Conservation (phyloP, 2,329 filamentous ascomycete species). For the Spiromastix sp. region DNA sequence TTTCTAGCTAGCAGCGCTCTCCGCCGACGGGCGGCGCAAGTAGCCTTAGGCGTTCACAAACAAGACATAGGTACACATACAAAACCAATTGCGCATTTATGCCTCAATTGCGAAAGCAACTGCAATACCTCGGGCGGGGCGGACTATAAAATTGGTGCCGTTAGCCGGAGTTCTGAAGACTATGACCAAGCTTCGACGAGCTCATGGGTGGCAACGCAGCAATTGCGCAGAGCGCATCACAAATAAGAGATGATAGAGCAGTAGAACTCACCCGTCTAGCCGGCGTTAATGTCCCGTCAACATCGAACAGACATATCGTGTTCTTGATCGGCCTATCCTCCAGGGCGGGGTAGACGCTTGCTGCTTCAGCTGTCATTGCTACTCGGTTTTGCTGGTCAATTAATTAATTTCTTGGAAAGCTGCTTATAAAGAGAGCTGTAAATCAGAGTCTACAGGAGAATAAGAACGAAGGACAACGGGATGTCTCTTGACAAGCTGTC, state of each 20-base stretch:
- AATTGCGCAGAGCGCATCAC: conserved; percentile 1
- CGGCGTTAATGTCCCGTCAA: conserved; percentile 82
- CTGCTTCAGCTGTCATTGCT: conserved; percentile 8
- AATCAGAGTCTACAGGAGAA: no score
- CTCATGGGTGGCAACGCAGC: no score
- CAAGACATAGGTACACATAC: conserved; percentile 26
- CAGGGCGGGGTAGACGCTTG: conserved; percentile 55
- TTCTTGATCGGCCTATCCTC: conserved; percentile 78
- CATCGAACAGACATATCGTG: conserved; percentile 93
- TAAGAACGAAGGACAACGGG: no score
- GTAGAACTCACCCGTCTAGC: conserved; percentile 57
- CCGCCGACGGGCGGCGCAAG: not conserved
- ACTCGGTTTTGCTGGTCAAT: conserved; percentile 1
- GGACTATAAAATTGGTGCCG: conserved; percentile 37
- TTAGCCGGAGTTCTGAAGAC: no score
- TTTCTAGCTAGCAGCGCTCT: no score
- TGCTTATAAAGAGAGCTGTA: no score
- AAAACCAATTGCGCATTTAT: conserved; percentile 81
- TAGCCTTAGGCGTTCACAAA: not conserved
- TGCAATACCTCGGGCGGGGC: conserved; percentile 74
- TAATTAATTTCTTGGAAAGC: not conserved
- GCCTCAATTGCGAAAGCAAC: conserved; percentile 67
- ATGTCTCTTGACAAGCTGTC: no score
- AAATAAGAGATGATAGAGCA: not conserved
- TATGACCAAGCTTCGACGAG: no score